phyloP scores from a whole-genome alignment of 2,329 filamentous ascomycete species.

The Alternaria gansuensis region DNA sequence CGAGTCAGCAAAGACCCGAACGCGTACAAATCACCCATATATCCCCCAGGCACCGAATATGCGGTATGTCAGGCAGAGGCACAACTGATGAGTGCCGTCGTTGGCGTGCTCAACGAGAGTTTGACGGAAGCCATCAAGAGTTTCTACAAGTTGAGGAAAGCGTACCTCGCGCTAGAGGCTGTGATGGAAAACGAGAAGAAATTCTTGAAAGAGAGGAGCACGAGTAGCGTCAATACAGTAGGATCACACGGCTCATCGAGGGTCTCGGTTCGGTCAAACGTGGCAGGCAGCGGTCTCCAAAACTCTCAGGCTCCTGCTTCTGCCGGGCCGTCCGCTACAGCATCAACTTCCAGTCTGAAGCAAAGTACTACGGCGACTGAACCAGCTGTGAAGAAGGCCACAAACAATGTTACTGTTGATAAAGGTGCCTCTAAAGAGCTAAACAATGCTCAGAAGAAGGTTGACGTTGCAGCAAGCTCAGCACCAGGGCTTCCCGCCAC shows the following conservation, averaged over 20 bases:
- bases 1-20: constrained; percentile 72
- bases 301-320: constrained; percentile 20
- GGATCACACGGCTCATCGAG: constrained; percentile 34
- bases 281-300: constrained; percentile 20
- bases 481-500: constrained; percentile 35
- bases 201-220: constrained; percentile 57
- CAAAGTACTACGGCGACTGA: constrained; percentile 17
- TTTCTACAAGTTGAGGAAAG: constrained; percentile 92
- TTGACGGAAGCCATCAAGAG: constrained; percentile 89
- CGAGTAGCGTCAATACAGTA: constrained; percentile 41
- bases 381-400: constrained; percentile 17
- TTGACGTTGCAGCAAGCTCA: constrained; percentile 39
- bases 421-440: constrained; percentile 37
- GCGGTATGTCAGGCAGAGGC: constrained; percentile 83
- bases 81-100: constrained; percentile 87
- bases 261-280: constrained; percentile 32
- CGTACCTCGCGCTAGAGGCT: constrained; percentile 80
- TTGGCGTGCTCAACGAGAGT: constrained; percentile 90
- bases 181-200: constrained; percentile 79
- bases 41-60: constrained; percentile 86
- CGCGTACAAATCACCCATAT: constrained; percentile 69
- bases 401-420: constrained; percentile 33
- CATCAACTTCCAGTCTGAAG: constrained; percentile 31
- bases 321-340: constrained; percentile 21
- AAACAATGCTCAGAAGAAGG: constrained; percentile 35